A percentile compares a stretch with the other conserved stretches of the same genome.
These are phyloP conservation scores for Musa balbisiana DNA, from an alignment of 202 grass and related monocot species.

Conservation along the genomic window DNA sequence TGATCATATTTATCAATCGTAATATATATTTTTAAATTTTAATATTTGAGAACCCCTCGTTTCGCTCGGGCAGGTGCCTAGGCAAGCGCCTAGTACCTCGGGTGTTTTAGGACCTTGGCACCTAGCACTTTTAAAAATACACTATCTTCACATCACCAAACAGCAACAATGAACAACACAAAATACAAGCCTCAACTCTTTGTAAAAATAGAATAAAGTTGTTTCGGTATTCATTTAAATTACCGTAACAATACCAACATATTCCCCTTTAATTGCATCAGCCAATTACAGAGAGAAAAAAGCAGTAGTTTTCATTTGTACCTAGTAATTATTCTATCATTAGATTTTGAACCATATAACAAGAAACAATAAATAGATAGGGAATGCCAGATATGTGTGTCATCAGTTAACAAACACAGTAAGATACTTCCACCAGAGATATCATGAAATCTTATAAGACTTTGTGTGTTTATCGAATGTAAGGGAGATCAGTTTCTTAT, in stretches of 20 bases:
- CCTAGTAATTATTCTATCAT: not conserved
- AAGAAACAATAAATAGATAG: not conserved
- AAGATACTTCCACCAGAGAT: not conserved
- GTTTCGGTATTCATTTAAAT: no score
- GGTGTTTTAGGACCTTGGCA: no score
- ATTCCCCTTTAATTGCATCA: not conserved
- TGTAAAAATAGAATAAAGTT: no score
- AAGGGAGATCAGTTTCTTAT: not conserved
- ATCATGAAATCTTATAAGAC: not conserved
- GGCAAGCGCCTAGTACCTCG: no score
- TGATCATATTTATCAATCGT: no score
- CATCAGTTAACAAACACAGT: not conserved
- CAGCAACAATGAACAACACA: no score
- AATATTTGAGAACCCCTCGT: no score
- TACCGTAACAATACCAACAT: not conserved
- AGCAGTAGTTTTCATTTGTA: not conserved
- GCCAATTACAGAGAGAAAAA: not conserved
- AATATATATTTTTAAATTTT: no score
- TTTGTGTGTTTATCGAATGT: not conserved
- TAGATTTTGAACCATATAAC: not conserved
- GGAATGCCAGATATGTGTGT: not conserved
- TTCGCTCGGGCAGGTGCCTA: no score
- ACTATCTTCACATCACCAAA: no score
- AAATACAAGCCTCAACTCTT: no score
- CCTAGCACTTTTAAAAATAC: no score